Base-by-base conservation (phyloP, 1,284 basidiomycete genomes). In the Vanrija sp. region DNA sequence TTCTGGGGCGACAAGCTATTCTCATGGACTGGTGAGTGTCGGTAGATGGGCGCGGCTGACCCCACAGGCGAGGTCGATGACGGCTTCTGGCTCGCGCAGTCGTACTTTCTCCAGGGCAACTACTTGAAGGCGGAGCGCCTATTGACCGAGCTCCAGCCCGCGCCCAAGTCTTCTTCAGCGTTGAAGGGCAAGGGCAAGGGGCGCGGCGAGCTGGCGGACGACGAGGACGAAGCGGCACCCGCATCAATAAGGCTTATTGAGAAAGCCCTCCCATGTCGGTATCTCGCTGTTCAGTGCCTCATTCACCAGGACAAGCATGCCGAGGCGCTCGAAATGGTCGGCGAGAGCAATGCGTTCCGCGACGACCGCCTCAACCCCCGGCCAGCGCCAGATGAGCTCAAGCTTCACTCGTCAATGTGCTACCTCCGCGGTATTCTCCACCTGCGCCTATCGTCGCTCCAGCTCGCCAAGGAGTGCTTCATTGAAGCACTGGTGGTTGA, bases 1-100 rank as follows among this genome's bases (percentile, higher is more conserved):
- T 98, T 98, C 71, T 98, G 96, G 96, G 96, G 94, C 3, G 89
- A 95, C 78, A 98, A 98, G 75, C 84, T 98, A 42, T 79, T 97
- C 36, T 88, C 84, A 52, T 91, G 93, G 85, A 97, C 95, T 41
- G 87, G 93, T 95, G 69, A 74, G 89, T 83, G 20, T 45, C n/a
- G 15, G 46, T 16, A 12, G 22, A 24, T 44, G 19, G 35, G 35
- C 19, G n/a, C 12, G 7, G 16, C 53, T 54, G 9, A 57, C 45
- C 9, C n/a, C 38, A 15, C 37, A 93, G 92, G 85, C 60, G 89
- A 96, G 64, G 85, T 89, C 27, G 94, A 95, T 72, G 96, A 99
- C 75, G 96, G 93, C 9, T 98, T 98, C 75, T 98, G 95, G 92
- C 84, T 99, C 16, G 95, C 96, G 1, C 95, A 98, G 72, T 90